These are phyloP conservation scores for Closterium sp. DNA, from an alignment of 139 green algal species.

Conservation along the genomic window DNA sequence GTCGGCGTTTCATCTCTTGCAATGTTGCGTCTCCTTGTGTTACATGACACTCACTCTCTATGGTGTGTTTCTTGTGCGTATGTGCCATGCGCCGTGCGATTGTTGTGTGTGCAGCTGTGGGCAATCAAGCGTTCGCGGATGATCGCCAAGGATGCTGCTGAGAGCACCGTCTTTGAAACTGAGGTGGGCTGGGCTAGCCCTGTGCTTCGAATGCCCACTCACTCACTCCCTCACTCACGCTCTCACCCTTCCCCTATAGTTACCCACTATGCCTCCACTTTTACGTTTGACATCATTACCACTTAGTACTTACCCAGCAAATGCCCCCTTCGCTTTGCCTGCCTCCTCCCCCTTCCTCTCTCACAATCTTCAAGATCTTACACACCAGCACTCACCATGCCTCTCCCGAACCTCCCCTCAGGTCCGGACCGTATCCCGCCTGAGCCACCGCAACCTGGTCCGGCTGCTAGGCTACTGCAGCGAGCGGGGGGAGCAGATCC, in stretches of 20 bases:
- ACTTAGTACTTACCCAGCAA: too few species aligned
- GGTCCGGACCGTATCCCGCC: not conserved
- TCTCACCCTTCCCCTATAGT: too few species aligned
- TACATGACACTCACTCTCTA: not conserved
- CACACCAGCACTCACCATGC: too few species aligned
- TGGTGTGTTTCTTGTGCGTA: not conserved
- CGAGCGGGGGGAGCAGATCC: conserved; percentile 10
- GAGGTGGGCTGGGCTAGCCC: not conserved
- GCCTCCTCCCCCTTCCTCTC: not conserved
- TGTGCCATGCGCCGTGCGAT: not conserved
- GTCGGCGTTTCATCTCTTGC: not conserved
- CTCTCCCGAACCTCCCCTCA: not conserved
- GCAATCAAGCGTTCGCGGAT: not conserved
- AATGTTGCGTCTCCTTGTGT: not conserved
- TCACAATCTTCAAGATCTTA: too few species aligned
- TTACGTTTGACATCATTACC: too few species aligned
- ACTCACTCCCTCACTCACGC: too few species aligned
- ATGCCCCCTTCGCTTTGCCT: too few species aligned
- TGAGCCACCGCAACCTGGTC: conserved; percentile 18
- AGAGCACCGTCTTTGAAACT: not conserved
- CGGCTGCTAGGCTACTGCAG: conserved; percentile 6
- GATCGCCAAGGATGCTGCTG: not conserved
- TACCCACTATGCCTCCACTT: too few species aligned
- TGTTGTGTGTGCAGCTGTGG: not conserved
- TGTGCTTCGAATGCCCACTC: too few species aligned